Evolutionary conservation across 2,329 filamentous ascomycete genomes (phyloP), one percentile per base, ranked within the genome.

Genomic region (Fusarium sp.): DNA sequence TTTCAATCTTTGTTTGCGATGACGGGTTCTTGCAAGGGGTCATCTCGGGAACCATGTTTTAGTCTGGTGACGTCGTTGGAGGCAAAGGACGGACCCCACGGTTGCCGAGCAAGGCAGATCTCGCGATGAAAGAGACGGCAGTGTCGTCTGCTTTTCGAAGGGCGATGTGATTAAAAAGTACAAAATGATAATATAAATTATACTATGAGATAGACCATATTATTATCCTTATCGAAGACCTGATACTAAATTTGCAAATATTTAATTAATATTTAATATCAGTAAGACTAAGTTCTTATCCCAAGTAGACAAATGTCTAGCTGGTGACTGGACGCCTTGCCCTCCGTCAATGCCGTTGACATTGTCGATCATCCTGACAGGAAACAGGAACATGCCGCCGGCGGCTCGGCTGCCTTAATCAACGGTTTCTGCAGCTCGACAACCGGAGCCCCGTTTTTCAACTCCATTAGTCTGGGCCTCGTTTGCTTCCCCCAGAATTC

Each of bases 31-130:
- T 52, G 29, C 39, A 55, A 37, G 38, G 15, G 39, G 29, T 66
- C 4, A 47, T 43, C 49, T 63, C 33, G 52, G 56, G 35, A 29
- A 37, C 31, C 39, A 42, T 59, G 35, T 46, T 38, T 52, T 56
- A 37, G 35, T 26, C 18, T 12, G 21, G 67, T 70, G 67, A 70
- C 67, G 67, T 70, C 63, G 67, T 70, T 33, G 21, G 37, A 49
- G 58, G 57, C 33, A 42, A 54, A 57, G 33, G 49, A 37, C 23
- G 26, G 15, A 35, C 41, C 46, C 39, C 38, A 37, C 39, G 37
- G 33, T 38, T 54, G 39, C 46, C 12, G 31, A 28, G 20, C 57
- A 46, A 31, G 56, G 49, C 39, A 35, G n/a, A 52, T 28, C 35
- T 6, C 10, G 24, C 33, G 3, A 26, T 26, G 31, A 33, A 33